Base-by-base conservation (phyloP, 805 yeast genomes). In the Metschnikowia vanudenii region DNA sequence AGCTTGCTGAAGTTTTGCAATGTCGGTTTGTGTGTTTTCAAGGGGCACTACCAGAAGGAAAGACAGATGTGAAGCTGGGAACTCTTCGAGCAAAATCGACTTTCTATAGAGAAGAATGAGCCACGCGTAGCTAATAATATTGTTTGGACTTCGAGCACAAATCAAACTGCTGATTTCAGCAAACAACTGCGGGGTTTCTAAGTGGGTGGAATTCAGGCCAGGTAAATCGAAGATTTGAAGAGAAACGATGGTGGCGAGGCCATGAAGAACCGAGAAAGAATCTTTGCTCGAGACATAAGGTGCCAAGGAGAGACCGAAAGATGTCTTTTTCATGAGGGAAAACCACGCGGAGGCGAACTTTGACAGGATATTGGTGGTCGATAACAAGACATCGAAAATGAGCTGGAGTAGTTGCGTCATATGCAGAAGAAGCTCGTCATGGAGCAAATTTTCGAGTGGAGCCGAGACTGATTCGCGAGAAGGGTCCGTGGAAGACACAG, bases 61-160 rank as follows among this genome's bases (percentile, higher is more conserved):
- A 3, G 49, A 37, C 10, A 49, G 36, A 59, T 24, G 72, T 65
- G 39, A 18, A 8, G 45, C 31, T 9, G 46, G 43, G 16, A 58
- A 57, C 34, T 74, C 76, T 37, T 72, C 73, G n/a, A 77, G 55
- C 2, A 76, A 56, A 17, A 73, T 66, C 7, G 71, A 69, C 49
- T 82, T 80, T 18, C 83, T 67, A 53, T 79, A 79, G 10, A 82
- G 59, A 10, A 82, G 61, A 12, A 84, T 76, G 26, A 87, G 77
- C 92, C 92, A 86, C 18, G 80, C 75, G 57, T 84, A 85, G 37
- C 80, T 60, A 0, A 82, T 66, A 10, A 84, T 60, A 2, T 86
- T 66, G 50, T 78, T 78, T 1, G 74, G 56, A 22, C 38, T 32
- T 17, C 37, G 13, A 9, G 64, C 57, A 4, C 65, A 45, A 14